Conservation (phyloP, 352 stramenopile species). For the Pythium insidiosum region DNA sequence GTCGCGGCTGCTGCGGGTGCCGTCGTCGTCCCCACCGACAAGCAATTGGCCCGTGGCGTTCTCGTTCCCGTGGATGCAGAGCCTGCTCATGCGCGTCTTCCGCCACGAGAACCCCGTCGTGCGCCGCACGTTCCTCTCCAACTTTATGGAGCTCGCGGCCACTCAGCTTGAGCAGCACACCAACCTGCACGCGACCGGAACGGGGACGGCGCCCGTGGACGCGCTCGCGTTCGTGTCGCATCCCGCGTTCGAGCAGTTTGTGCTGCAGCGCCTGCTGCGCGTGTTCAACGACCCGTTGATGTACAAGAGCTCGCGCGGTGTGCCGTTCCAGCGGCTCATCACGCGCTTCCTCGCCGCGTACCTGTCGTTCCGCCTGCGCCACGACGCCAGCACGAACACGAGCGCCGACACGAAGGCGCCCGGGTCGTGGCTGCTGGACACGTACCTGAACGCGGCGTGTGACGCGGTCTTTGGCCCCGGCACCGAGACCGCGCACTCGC, state of each 20-base stretch:
- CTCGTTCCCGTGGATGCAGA: constrained; percentile 73
- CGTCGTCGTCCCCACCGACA: neutral
- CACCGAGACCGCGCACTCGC: constrained; percentile 46
- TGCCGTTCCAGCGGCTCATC: constrained; percentile 14
- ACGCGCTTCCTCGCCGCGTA: constrained; percentile 16
- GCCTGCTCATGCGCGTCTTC: constrained; percentile 60
- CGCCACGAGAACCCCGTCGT: constrained; percentile 70
- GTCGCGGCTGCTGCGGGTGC: constrained; percentile 3
- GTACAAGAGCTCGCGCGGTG: constrained; percentile 44
- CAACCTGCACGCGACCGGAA: neutral
- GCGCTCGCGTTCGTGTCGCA: constrained; percentile 28
- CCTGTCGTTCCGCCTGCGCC: constrained; percentile 3
- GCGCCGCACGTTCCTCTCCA: constrained; percentile 59
- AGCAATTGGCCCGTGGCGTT: constrained; percentile 44
- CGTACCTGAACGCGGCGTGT: constrained; percentile 17
- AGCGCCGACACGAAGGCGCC: neutral
- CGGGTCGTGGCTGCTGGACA: constrained; percentile 10
- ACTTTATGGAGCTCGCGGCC: constrained; percentile 42
- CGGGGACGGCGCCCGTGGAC: neutral
- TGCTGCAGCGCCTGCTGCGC: constrained; percentile 40
- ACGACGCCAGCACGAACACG: too few relatives aligned
- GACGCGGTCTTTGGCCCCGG: constrained; percentile 44
- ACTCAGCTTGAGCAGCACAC: too few relatives aligned
- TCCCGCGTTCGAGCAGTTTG: constrained; percentile 39
- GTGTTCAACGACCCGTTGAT: constrained; percentile 63